Evolutionary conservation across 1,284 basidiomycete genomes (phyloP), one percentile per base, ranked within the genome.

Genomic region (Violaceomyces palustris): DNA sequence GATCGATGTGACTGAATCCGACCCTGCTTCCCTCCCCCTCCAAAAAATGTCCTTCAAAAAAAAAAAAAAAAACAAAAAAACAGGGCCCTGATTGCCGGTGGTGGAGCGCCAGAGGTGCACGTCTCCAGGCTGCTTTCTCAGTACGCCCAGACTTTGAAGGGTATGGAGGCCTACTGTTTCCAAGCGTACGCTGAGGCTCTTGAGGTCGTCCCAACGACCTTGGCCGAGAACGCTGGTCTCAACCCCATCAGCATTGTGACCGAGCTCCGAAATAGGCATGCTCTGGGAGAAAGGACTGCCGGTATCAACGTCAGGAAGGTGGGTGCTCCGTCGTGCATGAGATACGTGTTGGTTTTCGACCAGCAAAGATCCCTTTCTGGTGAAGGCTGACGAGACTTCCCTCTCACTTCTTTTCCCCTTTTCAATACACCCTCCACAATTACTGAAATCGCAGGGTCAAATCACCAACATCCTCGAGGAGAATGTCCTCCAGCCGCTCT

Each of bases 81-180:
- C 51, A 94, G 91, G 29, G 92, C 92, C 15, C 79, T 99, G 43
- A 96, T 98, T 65, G 88, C 88, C 31, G 94, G 94, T 46, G 94
- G 94, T 45, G 94, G 94, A 41, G 91, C 94, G 18, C 94, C 94
- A 22, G 94, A 99, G 76, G 94, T 98, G 65, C 90, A 98, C 74
- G 86, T 96, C 41, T 97, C 94, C n/a, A 83, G 92, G 30, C 78
- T 88, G 56, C 80, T 99, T 28, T 85, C 89, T 4, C 88, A 96
- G 74, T 83, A 94, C 69, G 85, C 92, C 5, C 89, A 94, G 65
- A 87, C 90, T 0, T 81, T 98, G 61, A 94, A 87, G 75, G 93
- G 94, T 41, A 96, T 97, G 86, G 92, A 98, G 76, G 88, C 92
- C 6, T 98, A 98, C 77, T 97, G 94, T 76, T 96, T 93, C 84